Conservation (phyloP, 2,329 filamentous ascomycete genomes). For the Penicillium sclerotiorum region DNA sequence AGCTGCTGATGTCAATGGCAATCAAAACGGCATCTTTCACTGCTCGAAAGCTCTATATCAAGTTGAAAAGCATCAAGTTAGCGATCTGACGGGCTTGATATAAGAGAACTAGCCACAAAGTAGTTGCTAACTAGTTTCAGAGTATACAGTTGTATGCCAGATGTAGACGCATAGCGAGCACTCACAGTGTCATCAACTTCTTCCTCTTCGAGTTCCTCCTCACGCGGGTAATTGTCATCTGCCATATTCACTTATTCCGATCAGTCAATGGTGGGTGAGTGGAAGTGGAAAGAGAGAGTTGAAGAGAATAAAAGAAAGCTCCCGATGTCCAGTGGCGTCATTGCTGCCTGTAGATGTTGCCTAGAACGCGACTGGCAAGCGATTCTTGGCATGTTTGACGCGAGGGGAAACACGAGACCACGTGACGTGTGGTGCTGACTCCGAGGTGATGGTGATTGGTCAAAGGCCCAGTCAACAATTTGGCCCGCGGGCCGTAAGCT, state of each 20-base stretch:
- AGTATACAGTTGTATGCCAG: no score
- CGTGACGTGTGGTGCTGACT: constrained; percentile 37
- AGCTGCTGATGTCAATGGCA: constrained; percentile 86
- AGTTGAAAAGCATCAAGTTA: not conserved
- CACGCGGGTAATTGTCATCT: constrained; percentile 38
- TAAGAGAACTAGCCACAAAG: no score
- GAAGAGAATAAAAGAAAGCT: not conserved
- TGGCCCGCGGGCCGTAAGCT: constrained; percentile 7
- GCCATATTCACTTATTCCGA: constrained; percentile 35
- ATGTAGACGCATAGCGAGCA: no score
- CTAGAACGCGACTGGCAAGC: constrained; percentile 33
- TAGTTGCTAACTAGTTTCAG: no score
- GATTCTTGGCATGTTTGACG: constrained; percentile 6
- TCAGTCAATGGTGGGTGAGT: not conserved
- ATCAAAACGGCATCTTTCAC: constrained; percentile 98
- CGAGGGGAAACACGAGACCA: constrained; percentile 37
- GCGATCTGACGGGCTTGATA: not conserved
- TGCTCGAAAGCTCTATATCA: constrained; percentile 74
- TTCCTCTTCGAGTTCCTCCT: constrained; percentile 50
- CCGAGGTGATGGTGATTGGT: constrained; percentile 32
- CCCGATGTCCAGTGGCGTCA: constrained; percentile 4
- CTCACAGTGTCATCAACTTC: constrained; percentile 50
- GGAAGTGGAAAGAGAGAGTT: not conserved
- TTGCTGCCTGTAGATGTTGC: no score
- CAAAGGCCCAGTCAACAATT: not conserved